Conservation (phyloP, 768 basidiomycete genomes). For the Austroboletus festivus region DNA sequence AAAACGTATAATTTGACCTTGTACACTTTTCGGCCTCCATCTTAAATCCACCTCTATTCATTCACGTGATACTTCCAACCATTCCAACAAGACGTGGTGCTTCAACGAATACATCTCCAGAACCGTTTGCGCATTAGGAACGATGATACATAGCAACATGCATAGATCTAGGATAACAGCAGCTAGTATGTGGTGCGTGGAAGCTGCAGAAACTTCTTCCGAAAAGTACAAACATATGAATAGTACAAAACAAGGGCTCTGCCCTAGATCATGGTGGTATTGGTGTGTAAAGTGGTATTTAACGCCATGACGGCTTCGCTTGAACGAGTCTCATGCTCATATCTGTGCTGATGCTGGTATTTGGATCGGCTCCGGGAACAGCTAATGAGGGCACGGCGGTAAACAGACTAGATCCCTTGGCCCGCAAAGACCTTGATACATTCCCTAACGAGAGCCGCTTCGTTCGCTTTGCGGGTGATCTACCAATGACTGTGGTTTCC, state of each 20-base stretch:
- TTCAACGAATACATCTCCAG: background rate
- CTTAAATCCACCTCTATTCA: background rate
- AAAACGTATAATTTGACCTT: slow-evolving; percentile 73
- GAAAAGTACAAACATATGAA: slow-evolving; percentile 21
- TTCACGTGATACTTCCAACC: background rate
- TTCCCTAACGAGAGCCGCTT: slow-evolving; percentile 53
- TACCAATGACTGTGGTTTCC: slow-evolving; percentile 34
- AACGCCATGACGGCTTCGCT: slow-evolving; percentile 59
- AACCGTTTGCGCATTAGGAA: slow-evolving; percentile 13
- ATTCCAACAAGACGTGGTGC: background rate
- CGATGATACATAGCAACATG: slow-evolving; percentile 21
- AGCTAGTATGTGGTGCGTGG: slow-evolving; percentile 19
- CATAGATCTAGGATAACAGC: slow-evolving; percentile 27
- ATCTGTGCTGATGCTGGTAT: slow-evolving; percentile 42
- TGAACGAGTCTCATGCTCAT: slow-evolving; percentile 42
- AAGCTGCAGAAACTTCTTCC: slow-evolving; percentile 6
- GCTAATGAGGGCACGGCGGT: slow-evolving; percentile 31
- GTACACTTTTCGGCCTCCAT: background rate
- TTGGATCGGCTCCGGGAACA: slow-evolving; percentile 39
- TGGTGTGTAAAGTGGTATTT: slow-evolving; percentile 18
- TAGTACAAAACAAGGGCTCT: slow-evolving; percentile 20
- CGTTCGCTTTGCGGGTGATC: slow-evolving; percentile 58
- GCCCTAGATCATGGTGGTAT: slow-evolving; percentile 10
- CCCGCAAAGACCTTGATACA: slow-evolving; percentile 34
- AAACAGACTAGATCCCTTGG: slow-evolving; percentile 32